phyloP scores from a whole-genome alignment of 2,329 filamentous ascomycete genomes.

The Helicocarpus griseus region DNA sequence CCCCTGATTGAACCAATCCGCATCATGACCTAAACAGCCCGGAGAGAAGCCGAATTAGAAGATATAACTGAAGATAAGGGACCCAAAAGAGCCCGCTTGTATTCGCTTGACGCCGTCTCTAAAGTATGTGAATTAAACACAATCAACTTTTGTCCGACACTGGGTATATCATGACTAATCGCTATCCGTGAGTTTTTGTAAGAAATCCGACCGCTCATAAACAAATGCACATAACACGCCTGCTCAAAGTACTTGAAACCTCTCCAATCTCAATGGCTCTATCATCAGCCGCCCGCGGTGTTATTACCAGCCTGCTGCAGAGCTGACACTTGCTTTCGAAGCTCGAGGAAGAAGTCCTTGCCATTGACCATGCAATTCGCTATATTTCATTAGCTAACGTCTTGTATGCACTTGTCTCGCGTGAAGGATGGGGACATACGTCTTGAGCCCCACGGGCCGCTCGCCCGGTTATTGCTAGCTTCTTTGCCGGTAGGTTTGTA shows the following conservation, averaged over 20 bases:
- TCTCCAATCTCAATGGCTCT: background rate
- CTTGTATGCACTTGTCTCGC: background rate
- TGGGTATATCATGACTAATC: constrained; percentile 4
- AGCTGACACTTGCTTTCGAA: constrained; percentile 37
- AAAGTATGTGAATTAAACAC: background rate
- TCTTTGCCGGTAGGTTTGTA: constrained; percentile 34
- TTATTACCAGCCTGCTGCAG: constrained; percentile 28
- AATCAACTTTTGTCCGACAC: background rate
- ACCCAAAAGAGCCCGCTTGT: background rate
- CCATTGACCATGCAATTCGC: constrained; percentile 40
- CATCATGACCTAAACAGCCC: no score
- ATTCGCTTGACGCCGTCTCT: background rate
- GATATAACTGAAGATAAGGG: background rate
- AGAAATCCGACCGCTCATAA: background rate
- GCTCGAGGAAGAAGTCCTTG: constrained; percentile 41
- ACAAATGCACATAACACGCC: constrained; percentile 1
- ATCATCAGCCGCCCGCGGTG: constrained; percentile 24
- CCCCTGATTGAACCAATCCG: no score
- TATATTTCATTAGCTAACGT: constrained; percentile 16
- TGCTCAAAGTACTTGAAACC: background rate
- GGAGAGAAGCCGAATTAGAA: no score
- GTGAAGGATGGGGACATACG: constrained; percentile 21
- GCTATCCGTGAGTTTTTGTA: background rate
- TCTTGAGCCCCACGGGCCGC: constrained; percentile 36
- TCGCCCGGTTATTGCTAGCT: constrained; percentile 24